A percentile compares a stretch with the other conserved stretches of the same genome.
Conservation (phyloP, 106 monocot species). For the Acanthochlamys bracteata region DNA sequence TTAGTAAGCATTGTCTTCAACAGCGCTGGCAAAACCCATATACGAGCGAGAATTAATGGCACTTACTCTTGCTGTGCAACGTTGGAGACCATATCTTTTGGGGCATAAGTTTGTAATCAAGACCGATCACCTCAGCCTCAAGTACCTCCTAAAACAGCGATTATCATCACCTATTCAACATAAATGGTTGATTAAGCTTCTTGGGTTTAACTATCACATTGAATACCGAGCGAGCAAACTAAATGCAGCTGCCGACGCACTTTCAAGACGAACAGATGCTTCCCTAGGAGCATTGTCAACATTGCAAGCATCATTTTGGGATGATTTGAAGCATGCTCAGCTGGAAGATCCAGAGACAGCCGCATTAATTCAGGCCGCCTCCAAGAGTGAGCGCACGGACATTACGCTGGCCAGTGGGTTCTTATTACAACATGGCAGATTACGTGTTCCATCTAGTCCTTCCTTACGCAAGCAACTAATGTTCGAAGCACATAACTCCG, state of each 20-base stretch:
- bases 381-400: no score
- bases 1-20: not conserved
- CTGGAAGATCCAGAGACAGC: no score
- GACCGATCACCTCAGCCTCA: not conserved
- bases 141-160: not conserved
- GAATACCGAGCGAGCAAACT: not conserved
- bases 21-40: not conserved
- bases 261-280: not conserved
- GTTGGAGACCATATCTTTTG: not conserved
- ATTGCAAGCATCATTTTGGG: not conserved
- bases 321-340: not conserved
- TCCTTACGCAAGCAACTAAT: no score
- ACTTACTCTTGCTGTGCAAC: not conserved
- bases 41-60: not conserved
- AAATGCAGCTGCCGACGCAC: conserved; percentile 1
- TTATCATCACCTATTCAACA: not conserved
- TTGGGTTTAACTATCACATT: not conserved
- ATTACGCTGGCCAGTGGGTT: no score
- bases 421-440: no score
- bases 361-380: no score
- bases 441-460: no score
- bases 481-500: not conserved
- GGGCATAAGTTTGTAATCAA: not conserved
- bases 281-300: no score
- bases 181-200: not conserved